Percentiles rank a stretch among this genome's conserved stretches.
These are phyloP conservation scores for Capsella rubella DNA, from an alignment of 441 rosid genomes.

Conservation along the genomic window DNA sequence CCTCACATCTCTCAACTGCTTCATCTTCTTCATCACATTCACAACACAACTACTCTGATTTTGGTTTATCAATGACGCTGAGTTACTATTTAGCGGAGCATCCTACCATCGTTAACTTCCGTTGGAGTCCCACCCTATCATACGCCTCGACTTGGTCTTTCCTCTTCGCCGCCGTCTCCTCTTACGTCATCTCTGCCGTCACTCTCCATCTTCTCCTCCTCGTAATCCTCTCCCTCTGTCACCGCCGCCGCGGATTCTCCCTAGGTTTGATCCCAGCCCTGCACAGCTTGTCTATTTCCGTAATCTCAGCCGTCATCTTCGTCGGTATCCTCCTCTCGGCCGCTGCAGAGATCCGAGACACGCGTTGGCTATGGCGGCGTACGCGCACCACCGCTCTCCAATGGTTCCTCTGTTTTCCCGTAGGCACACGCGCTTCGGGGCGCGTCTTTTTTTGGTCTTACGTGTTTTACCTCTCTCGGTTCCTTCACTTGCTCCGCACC, in stretches of 20 bases:
- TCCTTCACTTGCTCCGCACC: constrained; percentile 75
- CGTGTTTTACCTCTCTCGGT: constrained; percentile 83
- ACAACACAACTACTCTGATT: constrained; percentile 12
- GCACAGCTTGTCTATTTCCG: constrained; percentile 67
- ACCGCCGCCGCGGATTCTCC: constrained; percentile 52
- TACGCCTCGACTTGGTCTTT: constrained; percentile 94
- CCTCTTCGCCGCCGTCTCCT: constrained; percentile 64
- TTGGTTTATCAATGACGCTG: constrained; percentile 17
- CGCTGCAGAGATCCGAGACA: constrained; percentile 78
- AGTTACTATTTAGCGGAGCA: constrained; percentile 69
- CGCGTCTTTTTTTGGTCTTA: constrained; percentile 98
- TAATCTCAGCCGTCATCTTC: constrained; percentile 70
- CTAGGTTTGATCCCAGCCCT: constrained; percentile 82
- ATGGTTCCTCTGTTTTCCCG: constrained; percentile 94
- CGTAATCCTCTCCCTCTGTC: constrained; percentile 30
- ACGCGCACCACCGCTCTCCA: constrained; percentile 63
- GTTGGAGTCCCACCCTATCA: constrained; percentile 79
- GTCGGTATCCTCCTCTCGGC: constrained; percentile 77
- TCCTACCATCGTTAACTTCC: constrained; percentile 75
- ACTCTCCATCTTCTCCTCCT: constrained; percentile 56
- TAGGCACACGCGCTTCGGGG: constrained; percentile 89
- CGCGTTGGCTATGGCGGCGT: constrained; percentile 84
- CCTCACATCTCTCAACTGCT: constrained; percentile 20
- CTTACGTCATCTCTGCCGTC: constrained; percentile 55
- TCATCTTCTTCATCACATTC: constrained; percentile 10